Evolutionary conservation across 257 asterid species (phyloP), one percentile per base, ranked within the genome.

Genomic region (Solanum lycopersicoides): DNA sequence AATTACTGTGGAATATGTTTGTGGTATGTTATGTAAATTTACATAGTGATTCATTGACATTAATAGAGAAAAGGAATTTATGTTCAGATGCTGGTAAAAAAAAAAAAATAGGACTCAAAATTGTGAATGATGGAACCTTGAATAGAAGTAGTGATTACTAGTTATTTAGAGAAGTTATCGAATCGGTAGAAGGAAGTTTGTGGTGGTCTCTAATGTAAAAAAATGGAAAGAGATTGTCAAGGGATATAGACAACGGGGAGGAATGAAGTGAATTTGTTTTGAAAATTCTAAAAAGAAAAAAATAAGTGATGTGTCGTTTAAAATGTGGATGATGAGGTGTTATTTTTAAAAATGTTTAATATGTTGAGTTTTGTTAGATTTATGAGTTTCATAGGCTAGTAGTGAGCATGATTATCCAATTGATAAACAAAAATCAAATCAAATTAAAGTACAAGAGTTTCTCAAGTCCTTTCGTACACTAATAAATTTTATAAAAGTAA

Each of bases 291-390:
- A 53, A 53, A 6, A 53, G 6, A 6, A 3, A 50, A 6, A 53
- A 53, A 16, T 6, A 56, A 59, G 25, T 59, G 68, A 21, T 0
- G 6, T 59, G 28, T 59, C 28, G 21, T 21, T 59, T 20, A 59
- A 21, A 21, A 21, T 9, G 28, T 21, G 28, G 0, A 59, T 21
- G 13, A 59, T 59, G 28, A 9, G 0, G 6, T 3, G 13, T 59
- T 12, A 21, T 59, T 9, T 59, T 59, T 5, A 10, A 59, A 23
- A 59, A 23, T 23, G 13, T 20, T 59, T 59, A 59, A 47, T 21
- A 59, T 9, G 5, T 59, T 0, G 12, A 18, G 66, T 59, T 59
- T 59, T 5, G 2, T 56, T 56, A 11, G 12, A 18, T 56, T 20
- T 8, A 7, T 7, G 66, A 1, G 12, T 21, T 59, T 10, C n/a